Evolutionary conservation across 441 rosid species (phyloP), one percentile per base, ranked within the genome.

Genomic region (Gossypium davidsonii): DNA sequence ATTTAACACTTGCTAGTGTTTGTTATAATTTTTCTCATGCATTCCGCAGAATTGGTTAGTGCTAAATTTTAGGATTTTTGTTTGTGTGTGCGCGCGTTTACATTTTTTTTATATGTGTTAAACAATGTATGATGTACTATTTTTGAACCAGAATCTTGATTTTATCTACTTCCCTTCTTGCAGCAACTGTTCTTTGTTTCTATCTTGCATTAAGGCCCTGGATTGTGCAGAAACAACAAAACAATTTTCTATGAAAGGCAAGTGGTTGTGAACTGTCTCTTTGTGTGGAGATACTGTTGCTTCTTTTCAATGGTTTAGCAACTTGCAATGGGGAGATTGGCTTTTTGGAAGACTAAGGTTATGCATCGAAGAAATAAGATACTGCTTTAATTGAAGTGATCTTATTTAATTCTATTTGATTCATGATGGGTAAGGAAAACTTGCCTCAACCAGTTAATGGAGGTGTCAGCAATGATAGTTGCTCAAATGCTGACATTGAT

Each of bases 391-490:
- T 68, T 26, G 60, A 59, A 61, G 25, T 6, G 26, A 9, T 61
- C 15, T 26, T 42, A 67, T 79, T 71, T 73, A 75, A 76, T 31
- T 79, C 62, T 53, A 49, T 66, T 66, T 80, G 75, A 71, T 83
- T 21, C 55, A 72, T 77, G 80, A 93, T 89, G 97, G 83, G 81
- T 79, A 86, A 87, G 83, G 94, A 90, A 73, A 81, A 73, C 76
- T 61, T 66, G 52, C 73, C 86, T 53, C 89, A 76, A 26, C 75
- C 81, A n/a, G 68, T 76, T 7, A 37, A 77, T 71, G 72, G 76
- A 44, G 90, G 85, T 80, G 81, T 75, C 44, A 76, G 74, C 76
- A 77, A 79, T 79, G 87, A 85, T 44, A 79, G 65, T 72, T 62
- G 73, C 67, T 79, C 78, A 48, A 82, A 82, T 72, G 42, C 72